These are phyloP conservation scores for Stephania cephalantha DNA, from an alignment of 164 flowering plant genomes.

Conservation along the genomic window DNA sequence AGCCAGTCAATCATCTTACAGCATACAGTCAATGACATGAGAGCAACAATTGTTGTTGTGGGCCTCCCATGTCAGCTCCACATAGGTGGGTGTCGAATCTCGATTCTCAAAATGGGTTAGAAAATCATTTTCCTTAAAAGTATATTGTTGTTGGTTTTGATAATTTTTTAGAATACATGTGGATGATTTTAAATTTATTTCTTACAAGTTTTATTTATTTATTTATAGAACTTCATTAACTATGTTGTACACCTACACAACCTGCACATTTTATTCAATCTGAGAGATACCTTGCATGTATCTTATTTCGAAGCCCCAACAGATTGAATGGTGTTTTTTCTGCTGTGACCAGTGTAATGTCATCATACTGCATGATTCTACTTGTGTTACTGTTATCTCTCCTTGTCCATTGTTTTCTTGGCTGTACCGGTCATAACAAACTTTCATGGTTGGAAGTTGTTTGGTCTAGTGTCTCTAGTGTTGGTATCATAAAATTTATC, in stretches of 20 bases:
- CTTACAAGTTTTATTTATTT: background rate
- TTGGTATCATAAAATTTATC: background rate
- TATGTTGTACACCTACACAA: too few relatives aligned
- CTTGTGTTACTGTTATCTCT: too few relatives aligned
- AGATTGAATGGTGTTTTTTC: too few relatives aligned
- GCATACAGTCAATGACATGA: too few relatives aligned
- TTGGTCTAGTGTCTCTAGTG: background rate
- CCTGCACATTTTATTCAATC: background rate
- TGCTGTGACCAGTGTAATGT: background rate
- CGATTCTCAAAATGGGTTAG: too few relatives aligned
- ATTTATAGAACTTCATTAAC: too few relatives aligned
- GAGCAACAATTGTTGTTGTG: too few relatives aligned
- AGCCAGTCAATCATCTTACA: too few relatives aligned
- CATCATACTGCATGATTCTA: background rate
- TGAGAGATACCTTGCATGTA: background rate
- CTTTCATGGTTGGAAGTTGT: background rate
- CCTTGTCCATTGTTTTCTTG: background rate
- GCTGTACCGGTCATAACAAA: background rate
- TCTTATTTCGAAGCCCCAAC: background rate
- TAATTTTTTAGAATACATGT: background rate
- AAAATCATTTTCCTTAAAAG: too few relatives aligned
- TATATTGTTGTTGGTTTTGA: too few relatives aligned
- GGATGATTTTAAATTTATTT: background rate
- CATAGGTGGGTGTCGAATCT: too few relatives aligned
- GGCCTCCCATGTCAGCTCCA: too few relatives aligned